Base-by-base conservation (phyloP, 2,329 filamentous ascomycete species). In the Rasamsonia emersonii region DNA sequence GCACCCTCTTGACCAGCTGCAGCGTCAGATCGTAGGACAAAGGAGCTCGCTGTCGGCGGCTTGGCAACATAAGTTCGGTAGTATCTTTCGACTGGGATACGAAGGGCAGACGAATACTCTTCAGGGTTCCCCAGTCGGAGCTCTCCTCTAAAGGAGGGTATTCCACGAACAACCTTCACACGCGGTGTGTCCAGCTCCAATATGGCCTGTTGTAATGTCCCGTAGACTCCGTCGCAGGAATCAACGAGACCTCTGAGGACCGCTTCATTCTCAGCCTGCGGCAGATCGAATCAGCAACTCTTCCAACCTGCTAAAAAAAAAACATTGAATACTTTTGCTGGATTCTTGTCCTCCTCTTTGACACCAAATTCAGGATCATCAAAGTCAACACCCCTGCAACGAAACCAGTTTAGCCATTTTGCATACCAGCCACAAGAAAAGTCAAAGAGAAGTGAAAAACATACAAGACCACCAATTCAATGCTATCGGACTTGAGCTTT, bases 21-120 rank as follows among this genome's bases (percentile, higher is more conserved):
- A 18, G 62, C 42, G 24, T 67, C 65, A 16, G 65, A 58, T 20
- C 65, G 61, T 4, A 70, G 49, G 16, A 86, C 80, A 35, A 89
- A 93, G 1, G 77, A 81, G 51, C 78, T 93, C 16, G 89, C 86
- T 6, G 80, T 71, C 3, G 79, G 77, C 1, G 86, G 72, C 39
- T 73, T 74, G 5, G 86, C 85, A 17, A 80, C 64, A 58, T 88
- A 85, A 1, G 82, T 91, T 55, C 82, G 82, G 46, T 88, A 89
- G 54, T 93, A 98, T 35, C 91, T 76, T 57, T 96, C 86, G 1
- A 98, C 80, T 35, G 84, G 78, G 49, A 98, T 93, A 14, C 71
- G 74, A 49, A 95, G 62, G 1, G 86, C 82, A 10, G 79, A 76
- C 3, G 82, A 73, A 46, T 84, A 86, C 11, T 73, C 71, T n/a